Evolutionary conservation across 306 rosid species (phyloP), one percentile per base, ranked within the genome.

Genomic region (Canavalia ensiformis): DNA sequence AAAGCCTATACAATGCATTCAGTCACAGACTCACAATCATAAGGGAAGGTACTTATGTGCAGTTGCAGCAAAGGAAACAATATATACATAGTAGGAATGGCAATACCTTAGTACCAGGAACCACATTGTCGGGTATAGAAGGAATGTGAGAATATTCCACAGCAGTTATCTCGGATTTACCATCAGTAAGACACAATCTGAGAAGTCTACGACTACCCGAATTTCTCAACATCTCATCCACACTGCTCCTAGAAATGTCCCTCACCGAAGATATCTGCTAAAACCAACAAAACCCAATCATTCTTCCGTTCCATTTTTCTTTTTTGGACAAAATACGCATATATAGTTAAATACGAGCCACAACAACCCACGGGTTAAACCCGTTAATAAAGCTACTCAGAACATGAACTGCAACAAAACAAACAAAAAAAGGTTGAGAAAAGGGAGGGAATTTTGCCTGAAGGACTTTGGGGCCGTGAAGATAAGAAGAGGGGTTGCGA

Each of bases 91-190:
- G 60, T 49, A 46, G 6, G 37, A 83, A 76, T 6, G 45, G 51
- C 28, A 72, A 9, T 89, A 91, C 99, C 97, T 95, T 95, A 57
- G 97, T 90, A 18, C 99, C 98, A 6, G 98, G 98, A 84, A 91
- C 86, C 44, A 93, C 82, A 74, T 81, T 84, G 33, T 89, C 94
- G 0, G 89, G 90, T 18, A 91, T 72, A 35, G 85, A 78, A 3
- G 98, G 90, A 34, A 93, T 72, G 76, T 89, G 89, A 46, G 89
- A 74, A 68, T 83, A 93, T 88, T 95, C 97, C 60, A 93, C 64
- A 52, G 94, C 97, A 72, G 93, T 88, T 54, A 93, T 88, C 83
- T 91, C 97, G n/a, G 85, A 45, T 69, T 90, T 83, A 50, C 99
- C 97, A 90, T 95, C 94, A 0, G 97, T 93, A 50, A 95, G 92